Evolutionary conservation across 352 stramenopile species (phyloP).

Genomic region (Thalassiosira exigua): DNA sequence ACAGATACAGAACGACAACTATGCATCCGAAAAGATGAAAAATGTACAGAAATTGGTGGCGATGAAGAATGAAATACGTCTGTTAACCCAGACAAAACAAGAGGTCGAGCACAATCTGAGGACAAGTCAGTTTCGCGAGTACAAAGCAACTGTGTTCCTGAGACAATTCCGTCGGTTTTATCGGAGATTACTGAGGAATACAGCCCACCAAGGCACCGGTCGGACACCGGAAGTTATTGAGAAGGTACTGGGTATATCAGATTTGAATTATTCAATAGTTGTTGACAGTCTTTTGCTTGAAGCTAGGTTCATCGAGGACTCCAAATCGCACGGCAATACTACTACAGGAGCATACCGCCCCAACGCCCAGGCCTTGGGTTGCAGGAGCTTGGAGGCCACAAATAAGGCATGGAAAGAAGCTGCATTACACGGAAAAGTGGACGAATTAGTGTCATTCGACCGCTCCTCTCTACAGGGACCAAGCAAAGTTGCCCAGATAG

Average conservation of each 20-base stretch:
- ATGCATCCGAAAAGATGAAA: slow-evolving; percentile 59
- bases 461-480: neutral
- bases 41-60: slow-evolving; percentile 57
- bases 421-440: slow-evolving; percentile 46
- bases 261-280: slow-evolving; percentile 79
- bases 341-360: slow-evolving; percentile 62
- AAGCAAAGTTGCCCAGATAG: too few relatives aligned
- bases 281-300: slow-evolving; percentile 79
- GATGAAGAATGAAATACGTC: slow-evolving; percentile 65
- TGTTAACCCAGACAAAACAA: slow-evolving; percentile 51
- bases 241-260: slow-evolving; percentile 67
- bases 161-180: slow-evolving; percentile 82
- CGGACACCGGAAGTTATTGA: slow-evolving; percentile 55
- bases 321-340: slow-evolving; percentile 68
- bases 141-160: slow-evolving; percentile 80
- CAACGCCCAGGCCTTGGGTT: slow-evolving; percentile 56
- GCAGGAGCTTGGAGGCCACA: slow-evolving; percentile 43
- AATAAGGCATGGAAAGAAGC: slow-evolving; percentile 57
- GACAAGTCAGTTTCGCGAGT: slow-evolving; percentile 81
- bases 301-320: slow-evolving; percentile 76
- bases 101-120: slow-evolving; percentile 76
- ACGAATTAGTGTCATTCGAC: slow-evolving; percentile 52
- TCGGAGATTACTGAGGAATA: slow-evolving; percentile 68
- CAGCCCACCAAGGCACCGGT: slow-evolving; percentile 64
- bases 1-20: slow-evolving; percentile 69